These are phyloP conservation scores for Trichoderma sp. DNA, from an alignment of 2,329 filamentous ascomycete genomes.

Conservation along the genomic window DNA sequence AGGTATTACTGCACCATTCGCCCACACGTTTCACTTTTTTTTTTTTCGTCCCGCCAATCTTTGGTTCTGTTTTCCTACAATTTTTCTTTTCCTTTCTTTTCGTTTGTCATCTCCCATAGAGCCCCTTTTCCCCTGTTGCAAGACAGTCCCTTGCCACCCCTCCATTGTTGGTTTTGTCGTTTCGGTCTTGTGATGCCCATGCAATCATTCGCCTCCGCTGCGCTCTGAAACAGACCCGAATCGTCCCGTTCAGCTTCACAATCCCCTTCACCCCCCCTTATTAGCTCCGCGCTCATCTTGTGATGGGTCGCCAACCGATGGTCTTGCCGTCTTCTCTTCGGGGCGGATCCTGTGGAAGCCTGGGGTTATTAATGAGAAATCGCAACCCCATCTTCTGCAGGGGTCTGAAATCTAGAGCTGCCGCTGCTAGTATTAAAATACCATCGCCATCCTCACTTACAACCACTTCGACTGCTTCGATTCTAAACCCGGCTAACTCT, in stretches of 20 bases:
- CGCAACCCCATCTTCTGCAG: constrained; percentile 22
- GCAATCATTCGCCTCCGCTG: constrained; percentile 15
- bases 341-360: constrained; percentile 25
- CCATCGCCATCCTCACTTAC: constrained; percentile 12
- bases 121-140: constrained; percentile 4
- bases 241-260: constrained; percentile 12
- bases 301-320: constrained; percentile 29
- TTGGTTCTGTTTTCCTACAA: neutral
- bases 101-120: neutral
- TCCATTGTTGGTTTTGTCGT: constrained; percentile 3
- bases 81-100: neutral
- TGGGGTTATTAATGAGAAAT: constrained; percentile 27
- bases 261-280: constrained; percentile 22
- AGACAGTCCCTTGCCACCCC: neutral
- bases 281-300: constrained; percentile 25
- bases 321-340: constrained; percentile 27
- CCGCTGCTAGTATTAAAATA: constrained; percentile 11
- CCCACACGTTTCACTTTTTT: constrained; percentile 11
- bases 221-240: constrained; percentile 23
- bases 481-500: neutral
- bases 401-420: constrained; percentile 11
- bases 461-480: constrained; percentile 19
- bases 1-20: constrained; percentile 22
- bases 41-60: neutral
- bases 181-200: constrained; percentile 14